Evolutionary conservation across 495 filamentous ascomycete genomes (phyloP), one percentile per base, ranked within the genome.

Genomic region (Podospora conica): DNA sequence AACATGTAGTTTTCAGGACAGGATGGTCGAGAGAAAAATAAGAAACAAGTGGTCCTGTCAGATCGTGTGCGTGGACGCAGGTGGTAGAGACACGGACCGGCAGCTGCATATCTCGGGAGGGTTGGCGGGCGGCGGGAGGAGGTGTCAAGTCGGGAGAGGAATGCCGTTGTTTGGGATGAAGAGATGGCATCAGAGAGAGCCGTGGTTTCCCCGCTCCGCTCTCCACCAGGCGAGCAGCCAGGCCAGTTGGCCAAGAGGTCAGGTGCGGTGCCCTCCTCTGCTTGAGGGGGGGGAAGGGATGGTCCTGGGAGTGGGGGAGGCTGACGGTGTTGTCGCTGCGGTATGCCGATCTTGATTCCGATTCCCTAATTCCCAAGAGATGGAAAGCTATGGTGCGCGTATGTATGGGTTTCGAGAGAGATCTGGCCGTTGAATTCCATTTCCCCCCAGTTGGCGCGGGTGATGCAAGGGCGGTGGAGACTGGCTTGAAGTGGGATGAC

Each of bases 381-480:
- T 28, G 57, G 54, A 55, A 40, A 40, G 12, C 60, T 66, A 69
- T 69, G 58, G 61, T 55, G 66, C 55, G 63, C 55, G 60, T 68
- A 54, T 29, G 63, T 63, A 48, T 67, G 74, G 67, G 68, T 71
- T 68, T 71, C 31, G 64, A 31, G 53, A 64, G 59, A 69, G 64
- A 60, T 55, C 62, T 60, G 67, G 68, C 72, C 70, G 75, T 76
- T 74, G 69, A 70, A 76, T 76, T 72, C 67, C 71, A 73, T 72
- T 70, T 67, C 69, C 70, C 73, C 67, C 70, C 27, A 58, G 57
- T 65, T 59, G 65, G 73, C 68, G 70, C 65, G 68, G 66, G 74
- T 74, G 71, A 77, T 73, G 74, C 71, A 77, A 77, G 75, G 72
- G 72, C 72, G 65, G 69, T 64, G 65, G 72, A 60, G 57, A 58